These are phyloP conservation scores for Tolypocladium album DNA, from an alignment of 2,329 filamentous ascomycete genomes.

Conservation along the genomic window DNA sequence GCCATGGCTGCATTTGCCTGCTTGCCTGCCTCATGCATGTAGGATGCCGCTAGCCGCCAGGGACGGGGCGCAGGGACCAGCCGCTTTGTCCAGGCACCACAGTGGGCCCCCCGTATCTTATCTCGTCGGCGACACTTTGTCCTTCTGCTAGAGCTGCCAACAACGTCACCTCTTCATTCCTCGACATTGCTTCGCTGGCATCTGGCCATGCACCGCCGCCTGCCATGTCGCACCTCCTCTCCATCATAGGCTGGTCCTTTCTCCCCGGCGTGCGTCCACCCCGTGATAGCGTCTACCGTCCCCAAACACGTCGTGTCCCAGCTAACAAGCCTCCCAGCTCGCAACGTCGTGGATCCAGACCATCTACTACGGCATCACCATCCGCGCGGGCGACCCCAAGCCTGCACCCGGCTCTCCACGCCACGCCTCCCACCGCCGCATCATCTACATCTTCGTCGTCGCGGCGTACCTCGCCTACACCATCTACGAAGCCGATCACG, in stretches of 20 bases:
- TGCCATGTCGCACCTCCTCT: slow-evolving; percentile 40
- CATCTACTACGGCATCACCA: slow-evolving; percentile 78
- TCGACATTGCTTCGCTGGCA: neutral
- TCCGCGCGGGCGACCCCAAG: slow-evolving; percentile 78
- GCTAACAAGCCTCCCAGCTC: slow-evolving; percentile 38
- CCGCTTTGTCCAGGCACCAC: neutral
- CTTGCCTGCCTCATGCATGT: neutral
- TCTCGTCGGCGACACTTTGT: neutral
- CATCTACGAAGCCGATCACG: slow-evolving; percentile 82
- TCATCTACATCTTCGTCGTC: slow-evolving; percentile 77
- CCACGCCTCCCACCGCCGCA: slow-evolving; percentile 63
- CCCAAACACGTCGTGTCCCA: neutral
- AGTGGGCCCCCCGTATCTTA: neutral
- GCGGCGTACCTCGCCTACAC: slow-evolving; percentile 80
- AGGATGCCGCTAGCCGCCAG: neutral
- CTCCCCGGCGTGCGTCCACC: slow-evolving; percentile 36
- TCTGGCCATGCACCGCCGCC: slow-evolving; percentile 9
- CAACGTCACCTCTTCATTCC: neutral
- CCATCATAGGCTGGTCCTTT: slow-evolving; percentile 46
- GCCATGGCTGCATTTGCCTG: no score
- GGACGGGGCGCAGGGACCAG: neutral
- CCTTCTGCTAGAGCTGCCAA: neutral
- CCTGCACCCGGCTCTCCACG: slow-evolving; percentile 59
- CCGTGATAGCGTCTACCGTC: neutral
- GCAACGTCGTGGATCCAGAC: slow-evolving; percentile 68